These are phyloP conservation scores for Sisymbrium irio DNA, from an alignment of 345 rosid species.

Conservation along the genomic window DNA sequence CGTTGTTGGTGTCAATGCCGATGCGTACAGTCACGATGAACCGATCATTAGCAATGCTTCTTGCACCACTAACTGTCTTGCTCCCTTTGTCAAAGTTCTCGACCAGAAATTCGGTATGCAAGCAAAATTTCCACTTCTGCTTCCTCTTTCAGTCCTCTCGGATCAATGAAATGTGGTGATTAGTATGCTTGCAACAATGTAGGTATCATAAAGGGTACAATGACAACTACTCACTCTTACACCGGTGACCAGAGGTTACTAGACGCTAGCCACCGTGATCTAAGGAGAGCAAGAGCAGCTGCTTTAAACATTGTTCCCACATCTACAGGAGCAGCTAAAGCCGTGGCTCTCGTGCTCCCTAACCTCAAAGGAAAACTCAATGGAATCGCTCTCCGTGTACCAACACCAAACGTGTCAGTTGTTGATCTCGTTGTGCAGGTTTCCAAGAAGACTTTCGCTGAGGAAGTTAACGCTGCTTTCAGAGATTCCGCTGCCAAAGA, in stretches of 20 bases:
- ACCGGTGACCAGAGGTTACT: conserved; percentile 94
- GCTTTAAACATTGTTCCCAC: conserved; percentile 95
- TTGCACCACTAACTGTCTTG: conserved; percentile 97
- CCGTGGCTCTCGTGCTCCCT: conserved; percentile 93
- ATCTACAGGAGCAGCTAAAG: conserved; percentile 96
- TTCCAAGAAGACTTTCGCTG: conserved; percentile 86
- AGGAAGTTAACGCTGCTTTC: conserved; percentile 91
- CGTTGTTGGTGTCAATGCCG: conserved; percentile 92
- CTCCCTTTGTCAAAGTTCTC: conserved; percentile 96
- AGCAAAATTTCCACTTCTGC: background rate
- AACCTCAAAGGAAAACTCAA: conserved; percentile 88
- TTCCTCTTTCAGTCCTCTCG: background rate
- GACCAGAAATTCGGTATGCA: conserved; percentile 87
- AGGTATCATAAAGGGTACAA: conserved; percentile 98
- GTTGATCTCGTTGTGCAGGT: conserved; percentile 95
- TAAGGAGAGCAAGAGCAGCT: conserved; percentile 96
- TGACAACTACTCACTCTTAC: conserved; percentile 99
- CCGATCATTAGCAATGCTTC: conserved; percentile 95
- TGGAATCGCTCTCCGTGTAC: conserved; percentile 94
- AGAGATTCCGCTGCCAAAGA: conserved; percentile 79
- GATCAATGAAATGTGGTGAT: background rate
- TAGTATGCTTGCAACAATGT: conserved; percentile 2
- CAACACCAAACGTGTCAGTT: conserved; percentile 93
- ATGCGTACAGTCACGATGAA: conserved; percentile 60
- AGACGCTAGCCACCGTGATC: conserved; percentile 94